Conservation (phyloP, 352 stramenopile genomes). For the Aphanomyces euteiches region DNA sequence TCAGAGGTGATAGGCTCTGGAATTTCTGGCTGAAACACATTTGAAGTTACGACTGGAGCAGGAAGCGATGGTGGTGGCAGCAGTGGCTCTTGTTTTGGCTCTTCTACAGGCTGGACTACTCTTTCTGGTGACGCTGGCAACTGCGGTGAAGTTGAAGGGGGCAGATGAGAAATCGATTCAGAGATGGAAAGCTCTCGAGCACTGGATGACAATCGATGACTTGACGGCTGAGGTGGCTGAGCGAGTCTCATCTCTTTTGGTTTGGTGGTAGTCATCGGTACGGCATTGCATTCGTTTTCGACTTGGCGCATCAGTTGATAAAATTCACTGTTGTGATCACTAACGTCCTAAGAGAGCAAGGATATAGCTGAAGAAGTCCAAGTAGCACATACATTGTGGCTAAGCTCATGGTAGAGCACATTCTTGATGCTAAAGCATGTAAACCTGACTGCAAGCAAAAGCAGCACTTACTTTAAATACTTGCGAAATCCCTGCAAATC, state of each 20-base stretch:
- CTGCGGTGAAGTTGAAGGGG: no score
- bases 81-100: no score
- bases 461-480: conserved; percentile 51
- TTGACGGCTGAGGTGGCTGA: no score
- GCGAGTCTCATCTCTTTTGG: conserved; percentile 37
- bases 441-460: background rate
- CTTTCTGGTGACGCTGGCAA: no score
- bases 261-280: conserved; percentile 6
- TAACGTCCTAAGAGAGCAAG: conserved; percentile 16
- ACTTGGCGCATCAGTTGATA: conserved; percentile 79
- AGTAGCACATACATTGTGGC: conserved; percentile 81
- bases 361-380: background rate
- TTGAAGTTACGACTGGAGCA: no score
- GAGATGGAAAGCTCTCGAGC: no score
- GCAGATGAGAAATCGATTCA: no score
- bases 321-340: conserved; percentile 72
- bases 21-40: no score
- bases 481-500: conserved; percentile 92
- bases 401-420: conserved; percentile 92
- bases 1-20: no score
- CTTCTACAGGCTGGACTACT: no score
- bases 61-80: no score
- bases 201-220: no score
- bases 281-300: conserved; percentile 52
- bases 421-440: conserved; percentile 84